Conservation (phyloP, 2,329 filamentous ascomycete species). For the Falciphora oryzae region DNA sequence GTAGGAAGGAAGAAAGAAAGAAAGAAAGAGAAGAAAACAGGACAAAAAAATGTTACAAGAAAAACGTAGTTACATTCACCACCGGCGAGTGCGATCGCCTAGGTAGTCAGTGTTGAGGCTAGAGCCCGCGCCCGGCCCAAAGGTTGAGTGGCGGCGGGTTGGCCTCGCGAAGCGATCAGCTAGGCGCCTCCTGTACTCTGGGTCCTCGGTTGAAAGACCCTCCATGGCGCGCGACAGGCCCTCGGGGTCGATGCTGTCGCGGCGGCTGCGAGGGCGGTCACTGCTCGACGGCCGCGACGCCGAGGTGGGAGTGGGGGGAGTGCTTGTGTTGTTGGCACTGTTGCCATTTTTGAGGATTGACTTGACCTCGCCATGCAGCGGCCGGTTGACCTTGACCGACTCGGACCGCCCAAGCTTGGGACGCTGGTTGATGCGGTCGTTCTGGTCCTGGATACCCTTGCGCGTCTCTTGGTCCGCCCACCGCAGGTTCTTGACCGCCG, state of each 20-base stretch:
- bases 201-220: slow-evolving; percentile 11
- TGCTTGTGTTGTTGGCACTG: slow-evolving; percentile 1
- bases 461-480: slow-evolving; percentile 25
- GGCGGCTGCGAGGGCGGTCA: slow-evolving; percentile 8
- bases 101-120: slow-evolving; percentile 21
- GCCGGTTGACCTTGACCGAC: slow-evolving; percentile 11
- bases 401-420: slow-evolving; percentile 17
- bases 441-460: slow-evolving; percentile 18
- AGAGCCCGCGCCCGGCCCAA: slow-evolving; percentile 13
- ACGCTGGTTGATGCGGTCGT: slow-evolving; percentile 24
- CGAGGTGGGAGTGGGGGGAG: slow-evolving; percentile 7
- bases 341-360: slow-evolving; percentile 25
- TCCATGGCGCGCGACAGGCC: slow-evolving; percentile 2
- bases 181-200: slow-evolving; percentile 15
- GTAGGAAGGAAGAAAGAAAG: not conserved
- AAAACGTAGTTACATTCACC: not conserved
- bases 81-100: slow-evolving; percentile 8
- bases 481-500: slow-evolving; percentile 21
- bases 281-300: slow-evolving; percentile 6
- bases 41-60: slow-evolving; percentile 2
- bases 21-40: slow-evolving; percentile 7
- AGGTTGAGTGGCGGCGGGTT: slow-evolving; percentile 14
- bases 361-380: slow-evolving; percentile 20
- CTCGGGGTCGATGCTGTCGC: slow-evolving; percentile 5
- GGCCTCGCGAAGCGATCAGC: slow-evolving; percentile 18